A percentile compares a stretch with the other conserved stretches of the same genome.
phyloP scores from a whole-genome alignment of 176 grass and related monocot species.

The Cymbopogon citratus region DNA sequence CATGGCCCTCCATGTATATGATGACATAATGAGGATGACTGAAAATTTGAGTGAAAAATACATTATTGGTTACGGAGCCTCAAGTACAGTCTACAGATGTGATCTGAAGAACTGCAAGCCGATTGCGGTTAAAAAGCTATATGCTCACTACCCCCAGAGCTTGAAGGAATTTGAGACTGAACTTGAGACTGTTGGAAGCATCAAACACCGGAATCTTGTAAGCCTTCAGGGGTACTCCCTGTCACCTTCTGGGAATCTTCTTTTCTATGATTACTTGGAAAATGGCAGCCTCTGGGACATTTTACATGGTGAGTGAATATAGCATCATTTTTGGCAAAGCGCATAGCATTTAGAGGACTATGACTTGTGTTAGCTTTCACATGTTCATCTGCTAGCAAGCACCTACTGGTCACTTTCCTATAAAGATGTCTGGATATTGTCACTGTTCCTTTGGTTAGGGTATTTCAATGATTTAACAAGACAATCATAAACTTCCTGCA shows the following conservation, averaged over 20 bases:
- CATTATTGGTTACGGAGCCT: conserved; percentile 90
- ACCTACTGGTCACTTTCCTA: conserved; percentile 16
- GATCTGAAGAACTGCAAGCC: conserved; percentile 81
- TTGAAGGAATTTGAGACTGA: conserved; percentile 92
- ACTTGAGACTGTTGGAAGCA: conserved; percentile 80
- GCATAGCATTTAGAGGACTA: neutral
- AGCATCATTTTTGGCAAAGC: neutral
- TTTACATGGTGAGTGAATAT: conserved; percentile 67
- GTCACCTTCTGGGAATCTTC: conserved; percentile 76
- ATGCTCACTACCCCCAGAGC: conserved; percentile 68
- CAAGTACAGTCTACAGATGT: conserved; percentile 90
- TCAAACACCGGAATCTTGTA: conserved; percentile 89
- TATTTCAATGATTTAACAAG: neutral
- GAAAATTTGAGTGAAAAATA: conserved; percentile 94
- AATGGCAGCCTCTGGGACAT: conserved; percentile 95
- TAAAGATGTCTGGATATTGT: neutral
- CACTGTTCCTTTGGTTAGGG: conserved; percentile 3
- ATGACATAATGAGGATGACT: conserved; percentile 95
- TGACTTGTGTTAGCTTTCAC: neutral
- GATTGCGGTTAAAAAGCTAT: conserved; percentile 82
- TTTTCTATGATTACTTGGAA: conserved; percentile 95
- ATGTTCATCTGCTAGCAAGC: conserved; percentile 18
- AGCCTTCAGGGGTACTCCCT: conserved; percentile 91
- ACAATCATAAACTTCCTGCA: neutral
- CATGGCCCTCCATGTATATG: conserved; percentile 88